These are phyloP conservation scores for Fraxinus xanthoxyloides DNA, from an alignment of 305 asterid species.

Conservation along the genomic window DNA sequence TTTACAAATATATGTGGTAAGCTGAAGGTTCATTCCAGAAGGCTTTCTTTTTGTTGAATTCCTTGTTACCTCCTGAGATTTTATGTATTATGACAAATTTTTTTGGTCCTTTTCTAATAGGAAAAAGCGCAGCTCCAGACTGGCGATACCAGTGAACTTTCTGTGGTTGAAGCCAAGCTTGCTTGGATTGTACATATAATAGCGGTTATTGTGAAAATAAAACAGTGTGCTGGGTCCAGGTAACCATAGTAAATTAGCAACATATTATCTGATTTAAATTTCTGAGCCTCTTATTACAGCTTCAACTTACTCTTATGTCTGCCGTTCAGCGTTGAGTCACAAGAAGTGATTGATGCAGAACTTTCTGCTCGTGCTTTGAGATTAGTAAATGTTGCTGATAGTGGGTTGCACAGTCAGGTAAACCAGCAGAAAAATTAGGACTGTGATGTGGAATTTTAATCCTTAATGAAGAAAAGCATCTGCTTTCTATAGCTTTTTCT, in stretches of 20 bases:
- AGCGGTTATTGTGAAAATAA: conserved; percentile 77
- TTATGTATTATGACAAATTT: not conserved
- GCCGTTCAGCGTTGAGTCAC: conserved; percentile 68
- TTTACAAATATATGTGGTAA: conserved; percentile 81
- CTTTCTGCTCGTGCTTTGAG: conserved; percentile 93
- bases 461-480: not conserved
- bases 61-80: conserved; percentile 12
- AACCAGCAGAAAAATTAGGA: conserved; percentile 2
- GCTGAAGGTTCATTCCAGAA: conserved; percentile 22
- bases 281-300: conserved; percentile 9
- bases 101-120: conserved; percentile 35
- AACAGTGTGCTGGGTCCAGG: conserved; percentile 86
- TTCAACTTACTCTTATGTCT: conserved; percentile 17
- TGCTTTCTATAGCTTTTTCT: not conserved
- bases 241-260: conserved; percentile 14
- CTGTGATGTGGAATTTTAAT: not conserved
- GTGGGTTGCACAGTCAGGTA: conserved; percentile 88
- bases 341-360: conserved; percentile 94
- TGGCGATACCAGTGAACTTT: conserved; percentile 65
- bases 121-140: conserved; percentile 72
- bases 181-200: conserved; percentile 96
- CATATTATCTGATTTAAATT: not conserved
- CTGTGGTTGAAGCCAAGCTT: conserved; percentile 81
- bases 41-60: conserved; percentile 12
- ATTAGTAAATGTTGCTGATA: conserved; percentile 84